Evolutionary conservation across 2,329 filamentous ascomycete genomes (phyloP), one percentile per base, ranked within the genome.

Genomic region (Fusarium pseudonygamai): DNA sequence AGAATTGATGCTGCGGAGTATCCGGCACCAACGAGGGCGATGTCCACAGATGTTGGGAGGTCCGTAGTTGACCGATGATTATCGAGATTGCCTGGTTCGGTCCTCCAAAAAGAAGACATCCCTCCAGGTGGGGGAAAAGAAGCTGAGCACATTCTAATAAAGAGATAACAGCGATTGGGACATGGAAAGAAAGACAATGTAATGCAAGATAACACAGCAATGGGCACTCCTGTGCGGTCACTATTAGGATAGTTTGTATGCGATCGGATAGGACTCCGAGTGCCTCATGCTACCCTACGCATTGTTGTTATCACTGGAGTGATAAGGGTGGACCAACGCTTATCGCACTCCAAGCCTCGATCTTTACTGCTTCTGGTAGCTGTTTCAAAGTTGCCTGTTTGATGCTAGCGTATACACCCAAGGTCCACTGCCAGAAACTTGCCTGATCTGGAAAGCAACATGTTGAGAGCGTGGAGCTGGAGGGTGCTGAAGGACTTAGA

Each of bases 141-240:
- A 26, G n/a, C 3, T 6, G 49, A 9, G n/a, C 13, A 26, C 49
- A 52, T 52, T 15, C 1, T 37, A 13, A 0, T 1, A 12, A 3
- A 26, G 4, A 20, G 5, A 22, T 12, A 26, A 7, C 0, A 26
- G 18, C 2, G 1, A 0, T 6, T 3, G 0, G 4, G 0, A 9
- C 16, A 9, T 5, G 10, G 5, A 18, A 1, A 18, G 14, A n/a
- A n/a, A 18, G 20, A 6, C 15, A 49, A 5, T 7, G 15, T 6
- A 30, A 5, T 47, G 9, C 0, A 30, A n/a, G 28, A 49, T 32
- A 49, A 12, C 5, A 18, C 20, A 49, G 6, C 2, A 30, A 30
- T 30, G 18, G 45, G 3, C 0, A 4, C 13, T n/a, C 2, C 4
- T 12, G 20, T 0, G 3, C 7, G 20, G 7, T 3, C 7, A 5